A percentile compares a stretch with the other conserved stretches of the same genome.
phyloP scores from a whole-genome alignment of 2,329 filamentous ascomycete genomes.

The Aspergillus unguis region DNA sequence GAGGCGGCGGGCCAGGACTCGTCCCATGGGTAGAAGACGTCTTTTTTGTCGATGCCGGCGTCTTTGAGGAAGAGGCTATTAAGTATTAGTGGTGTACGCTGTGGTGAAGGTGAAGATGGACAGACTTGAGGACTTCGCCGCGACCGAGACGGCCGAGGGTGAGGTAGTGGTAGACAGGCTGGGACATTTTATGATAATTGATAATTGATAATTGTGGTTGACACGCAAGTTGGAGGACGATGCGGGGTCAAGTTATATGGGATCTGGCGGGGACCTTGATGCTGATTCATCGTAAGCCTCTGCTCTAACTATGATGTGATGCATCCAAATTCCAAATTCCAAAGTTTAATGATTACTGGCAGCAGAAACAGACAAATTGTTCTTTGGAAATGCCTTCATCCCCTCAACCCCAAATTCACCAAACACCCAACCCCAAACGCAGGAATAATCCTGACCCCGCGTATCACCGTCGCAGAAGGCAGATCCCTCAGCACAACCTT shows the following conservation, averaged over 20 bases:
- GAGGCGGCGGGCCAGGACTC: background rate
- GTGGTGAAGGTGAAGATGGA: background rate
- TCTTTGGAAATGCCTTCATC: background rate
- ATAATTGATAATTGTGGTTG: no score
- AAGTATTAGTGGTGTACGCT: background rate
- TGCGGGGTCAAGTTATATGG: no score
- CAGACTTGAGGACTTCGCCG: constrained; percentile 3
- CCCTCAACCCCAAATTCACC: constrained; percentile 56
- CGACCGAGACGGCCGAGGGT: constrained; percentile 5
- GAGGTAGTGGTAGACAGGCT: constrained; percentile 6
- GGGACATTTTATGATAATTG: background rate
- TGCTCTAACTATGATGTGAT: no score
- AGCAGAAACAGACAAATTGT: no score
- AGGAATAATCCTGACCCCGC: constrained; percentile 79
- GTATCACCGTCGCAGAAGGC: constrained; percentile 66
- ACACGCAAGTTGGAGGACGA: no score
- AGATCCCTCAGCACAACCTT: constrained; percentile 67
- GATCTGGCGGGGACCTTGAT: no score
- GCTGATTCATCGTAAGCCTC: no score
- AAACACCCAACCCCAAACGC: constrained; percentile 86
- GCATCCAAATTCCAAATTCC: no score
- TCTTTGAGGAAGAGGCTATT: constrained; percentile 8
- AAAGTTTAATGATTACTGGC: no score
- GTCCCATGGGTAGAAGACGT: background rate
- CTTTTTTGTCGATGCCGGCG: background rate